phyloP scores from a whole-genome alignment of 306 rosid species.

The Sicyos baderoa region DNA sequence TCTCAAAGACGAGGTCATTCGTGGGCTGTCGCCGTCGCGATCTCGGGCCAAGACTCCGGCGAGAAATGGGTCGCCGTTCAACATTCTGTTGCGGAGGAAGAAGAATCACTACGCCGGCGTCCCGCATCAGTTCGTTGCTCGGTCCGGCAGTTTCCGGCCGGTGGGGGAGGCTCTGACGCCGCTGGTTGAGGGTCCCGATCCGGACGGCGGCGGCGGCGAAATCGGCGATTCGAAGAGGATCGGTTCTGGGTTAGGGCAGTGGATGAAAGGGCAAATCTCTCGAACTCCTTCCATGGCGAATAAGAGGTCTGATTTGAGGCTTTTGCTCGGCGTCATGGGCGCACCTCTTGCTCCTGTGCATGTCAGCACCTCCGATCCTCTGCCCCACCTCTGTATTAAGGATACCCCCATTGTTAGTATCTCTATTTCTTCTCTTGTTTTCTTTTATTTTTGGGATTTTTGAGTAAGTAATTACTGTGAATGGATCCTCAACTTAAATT shows the following conservation, averaged over 20 bases:
- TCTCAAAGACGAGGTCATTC: conserved; percentile 78
- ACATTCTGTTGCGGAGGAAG: conserved; percentile 51
- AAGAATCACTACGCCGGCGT: conserved; percentile 24
- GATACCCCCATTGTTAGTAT: conserved; percentile 83
- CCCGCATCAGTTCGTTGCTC: conserved; percentile 37
- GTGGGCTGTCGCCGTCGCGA: conserved; percentile 86
- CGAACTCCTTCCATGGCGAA: conserved; percentile 43
- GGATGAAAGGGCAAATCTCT: conserved; percentile 83
- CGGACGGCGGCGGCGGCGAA: conserved; percentile 38
- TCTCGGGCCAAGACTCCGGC: conserved; percentile 63
- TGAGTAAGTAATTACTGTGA: neutral
- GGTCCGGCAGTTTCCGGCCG: conserved; percentile 81
- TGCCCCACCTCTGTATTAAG: conserved; percentile 87
- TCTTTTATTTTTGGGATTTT: neutral
- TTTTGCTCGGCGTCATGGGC: conserved; percentile 86
- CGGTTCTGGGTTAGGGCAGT: conserved; percentile 74
- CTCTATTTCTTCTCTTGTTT: neutral
- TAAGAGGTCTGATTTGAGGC: conserved; percentile 88
- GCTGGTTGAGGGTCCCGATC: conserved; percentile 83
- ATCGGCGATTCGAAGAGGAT: conserved; percentile 54
- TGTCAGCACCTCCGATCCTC: conserved; percentile 66
- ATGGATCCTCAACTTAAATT: neutral
- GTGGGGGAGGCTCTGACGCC: conserved; percentile 66
- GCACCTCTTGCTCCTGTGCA: conserved; percentile 88
- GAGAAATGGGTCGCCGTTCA: conserved; percentile 55